These are phyloP conservation scores for Phascolomyces articulosus DNA, from an alignment of 371 early-diverging fungal species.

Conservation along the genomic window DNA sequence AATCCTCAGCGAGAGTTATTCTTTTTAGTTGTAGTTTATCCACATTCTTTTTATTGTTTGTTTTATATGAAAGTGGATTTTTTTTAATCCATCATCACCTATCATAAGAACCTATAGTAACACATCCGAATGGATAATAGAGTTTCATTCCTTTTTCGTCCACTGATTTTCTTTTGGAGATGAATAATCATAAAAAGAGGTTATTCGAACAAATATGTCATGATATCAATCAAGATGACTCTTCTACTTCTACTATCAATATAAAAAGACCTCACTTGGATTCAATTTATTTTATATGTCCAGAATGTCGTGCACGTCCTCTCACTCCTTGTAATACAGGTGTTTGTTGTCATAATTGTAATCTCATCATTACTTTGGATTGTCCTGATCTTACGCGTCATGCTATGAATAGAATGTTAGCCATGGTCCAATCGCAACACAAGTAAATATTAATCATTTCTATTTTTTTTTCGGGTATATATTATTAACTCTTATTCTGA, in stretches of 20 bases:
- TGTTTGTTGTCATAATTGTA: conserved; percentile 9
- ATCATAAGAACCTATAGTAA: too few species aligned
- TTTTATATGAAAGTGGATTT: neutral
- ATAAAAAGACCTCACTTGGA: neutral
- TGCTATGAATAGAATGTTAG: conserved; percentile 5
- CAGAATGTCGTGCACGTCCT: conserved; percentile 8
- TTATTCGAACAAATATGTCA: conserved; percentile 13
- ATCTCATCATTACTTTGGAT: conserved; percentile 7
- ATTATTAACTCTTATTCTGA: neutral
- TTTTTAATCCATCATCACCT: too few species aligned
- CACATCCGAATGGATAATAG: too few species aligned
- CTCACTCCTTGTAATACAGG: conserved; percentile 10
- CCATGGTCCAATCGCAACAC: conserved; percentile 3
- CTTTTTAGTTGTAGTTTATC: too few species aligned
- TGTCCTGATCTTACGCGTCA: conserved; percentile 4
- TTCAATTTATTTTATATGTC: conserved; percentile 11
- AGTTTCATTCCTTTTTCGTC: too few species aligned
- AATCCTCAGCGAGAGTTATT: neutral
- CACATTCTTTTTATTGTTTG: neutral
- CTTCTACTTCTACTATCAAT: neutral
- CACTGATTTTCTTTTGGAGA: too few species aligned
- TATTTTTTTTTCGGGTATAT: neutral
- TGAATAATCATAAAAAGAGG: conserved; percentile 5
- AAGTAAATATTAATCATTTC: neutral
- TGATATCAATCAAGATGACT: neutral